Evolutionary conservation across 2,329 filamentous ascomycete genomes (phyloP).

Genomic region (Aspergillus sp.): DNA sequence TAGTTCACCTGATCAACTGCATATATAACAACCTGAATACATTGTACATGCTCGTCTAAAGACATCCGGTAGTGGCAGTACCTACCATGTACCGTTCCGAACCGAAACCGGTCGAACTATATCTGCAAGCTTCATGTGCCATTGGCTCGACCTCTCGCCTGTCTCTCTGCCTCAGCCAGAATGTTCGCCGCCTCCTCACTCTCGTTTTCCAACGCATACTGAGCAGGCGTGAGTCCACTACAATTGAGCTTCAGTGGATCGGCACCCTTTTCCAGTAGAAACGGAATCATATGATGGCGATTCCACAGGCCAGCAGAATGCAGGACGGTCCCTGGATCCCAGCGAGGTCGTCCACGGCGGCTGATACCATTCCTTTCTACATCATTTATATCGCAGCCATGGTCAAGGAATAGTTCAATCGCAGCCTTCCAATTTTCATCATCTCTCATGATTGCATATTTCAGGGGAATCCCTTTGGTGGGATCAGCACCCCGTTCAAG

Average conservation of each 20-base stretch:
- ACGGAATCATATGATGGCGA: neutral
- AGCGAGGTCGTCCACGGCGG: neutral
- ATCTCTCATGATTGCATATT: neutral
- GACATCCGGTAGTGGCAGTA: too few relatives aligned
- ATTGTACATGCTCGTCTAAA: too few relatives aligned
- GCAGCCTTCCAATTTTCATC: neutral
- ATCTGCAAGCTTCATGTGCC: too few relatives aligned
- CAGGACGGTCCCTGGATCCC: neutral
- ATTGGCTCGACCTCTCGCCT: too few relatives aligned
- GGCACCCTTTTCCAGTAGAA: neutral
- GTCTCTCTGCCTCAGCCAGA: neutral
- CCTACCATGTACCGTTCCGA: too few relatives aligned
- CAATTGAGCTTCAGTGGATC: neutral
- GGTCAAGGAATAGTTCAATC: neutral
- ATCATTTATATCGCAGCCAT: neutral
- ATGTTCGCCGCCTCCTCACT: neutral
- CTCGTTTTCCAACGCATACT: neutral
- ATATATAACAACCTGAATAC: too few relatives aligned
- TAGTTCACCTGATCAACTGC: too few relatives aligned
- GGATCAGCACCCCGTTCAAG: neutral
- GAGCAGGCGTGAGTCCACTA: neutral
- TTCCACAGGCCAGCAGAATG: neutral
- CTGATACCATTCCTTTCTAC: neutral
- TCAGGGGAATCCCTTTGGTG: neutral
- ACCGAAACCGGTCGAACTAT: too few relatives aligned